These are phyloP conservation scores for Andrographis paniculata DNA, from an alignment of 305 asterid species.

Conservation along the genomic window DNA sequence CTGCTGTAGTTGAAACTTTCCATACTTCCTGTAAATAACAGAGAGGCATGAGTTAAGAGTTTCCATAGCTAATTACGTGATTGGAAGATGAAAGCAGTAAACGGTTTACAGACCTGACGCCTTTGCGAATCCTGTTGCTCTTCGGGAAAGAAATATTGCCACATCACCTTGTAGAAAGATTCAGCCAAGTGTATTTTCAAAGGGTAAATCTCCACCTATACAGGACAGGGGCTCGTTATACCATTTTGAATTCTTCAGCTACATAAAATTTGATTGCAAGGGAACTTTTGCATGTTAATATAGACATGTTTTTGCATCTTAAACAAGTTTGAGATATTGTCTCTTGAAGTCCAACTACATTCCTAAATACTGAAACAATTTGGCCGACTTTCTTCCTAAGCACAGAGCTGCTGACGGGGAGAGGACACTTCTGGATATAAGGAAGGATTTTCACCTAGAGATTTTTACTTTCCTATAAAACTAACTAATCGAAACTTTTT, in stretches of 20 bases:
- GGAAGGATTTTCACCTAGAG: no score
- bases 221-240: conserved; percentile 20
- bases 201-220: conserved; percentile 96
- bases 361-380: no score
- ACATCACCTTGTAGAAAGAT: conserved; percentile 88
- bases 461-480: no score
- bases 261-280: no score
- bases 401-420: no score
- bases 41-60: conserved; percentile 10
- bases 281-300: no score
- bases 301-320: no score
- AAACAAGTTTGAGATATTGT: no score
- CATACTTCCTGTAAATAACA: conserved; percentile 72
- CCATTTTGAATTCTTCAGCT: conserved; percentile 18
- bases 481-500: no score
- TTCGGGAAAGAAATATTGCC: conserved; percentile 98
- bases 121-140: conserved; percentile 97
- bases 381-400: no score
- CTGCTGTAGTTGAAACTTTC: conserved; percentile 97
- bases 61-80: neutral
- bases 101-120: conserved; percentile 70
- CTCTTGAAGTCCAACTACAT: no score
- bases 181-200: conserved; percentile 93
- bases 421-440: no score
- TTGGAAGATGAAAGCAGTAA: conserved; percentile 6